phyloP scores from a whole-genome alignment of 2,329 filamentous ascomycete genomes.

The Alternaria sp. region DNA sequence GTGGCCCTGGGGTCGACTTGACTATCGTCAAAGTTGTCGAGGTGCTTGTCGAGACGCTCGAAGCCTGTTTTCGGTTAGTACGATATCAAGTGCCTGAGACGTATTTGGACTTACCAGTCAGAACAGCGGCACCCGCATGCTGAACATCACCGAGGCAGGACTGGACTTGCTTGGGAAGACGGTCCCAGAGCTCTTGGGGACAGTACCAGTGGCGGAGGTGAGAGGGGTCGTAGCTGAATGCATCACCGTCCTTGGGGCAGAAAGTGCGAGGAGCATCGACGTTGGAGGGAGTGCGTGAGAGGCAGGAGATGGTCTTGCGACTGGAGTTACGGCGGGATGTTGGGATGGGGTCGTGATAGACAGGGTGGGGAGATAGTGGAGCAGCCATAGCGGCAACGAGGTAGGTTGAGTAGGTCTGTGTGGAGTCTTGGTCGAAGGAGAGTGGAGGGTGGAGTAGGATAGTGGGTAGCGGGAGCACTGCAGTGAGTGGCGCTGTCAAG shows the following conservation, averaged over 20 bases:
- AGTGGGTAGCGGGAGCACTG: slow-evolving; percentile 1
- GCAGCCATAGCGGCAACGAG: slow-evolving; percentile 27
- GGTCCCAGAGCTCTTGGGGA: slow-evolving; percentile 44
- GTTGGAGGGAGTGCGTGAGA: slow-evolving; percentile 26
- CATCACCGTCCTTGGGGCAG: slow-evolving; percentile 45
- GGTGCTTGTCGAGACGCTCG: slow-evolving; percentile 40
- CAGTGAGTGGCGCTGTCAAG: slow-evolving; percentile 5
- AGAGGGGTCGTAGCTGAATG: slow-evolving; percentile 45
- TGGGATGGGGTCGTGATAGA: slow-evolving; percentile 28
- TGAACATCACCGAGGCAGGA: slow-evolving; percentile 46
- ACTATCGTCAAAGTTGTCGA: slow-evolving; percentile 16
- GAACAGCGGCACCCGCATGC: slow-evolving; percentile 54
- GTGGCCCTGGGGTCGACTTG: slow-evolving; percentile 22
- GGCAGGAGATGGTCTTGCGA: slow-evolving; percentile 34
- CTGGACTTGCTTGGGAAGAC: slow-evolving; percentile 46
- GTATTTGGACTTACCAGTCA: slow-evolving; percentile 45
- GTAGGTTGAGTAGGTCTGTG: slow-evolving; percentile 7
- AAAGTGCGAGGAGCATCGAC: slow-evolving; percentile 38
- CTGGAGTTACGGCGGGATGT: slow-evolving; percentile 35
- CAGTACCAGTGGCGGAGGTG: slow-evolving; percentile 50
- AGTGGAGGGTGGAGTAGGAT: slow-evolving; percentile 8
- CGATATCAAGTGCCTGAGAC: slow-evolving; percentile 7
- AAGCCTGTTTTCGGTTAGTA: slow-evolving; percentile 32
- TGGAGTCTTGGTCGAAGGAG: slow-evolving; percentile 9
- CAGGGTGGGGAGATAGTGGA: slow-evolving; percentile 23